Evolutionary conservation across 2,329 filamentous ascomycete species (phyloP).

Genomic region (Colletotrichum orchidophilum): DNA sequence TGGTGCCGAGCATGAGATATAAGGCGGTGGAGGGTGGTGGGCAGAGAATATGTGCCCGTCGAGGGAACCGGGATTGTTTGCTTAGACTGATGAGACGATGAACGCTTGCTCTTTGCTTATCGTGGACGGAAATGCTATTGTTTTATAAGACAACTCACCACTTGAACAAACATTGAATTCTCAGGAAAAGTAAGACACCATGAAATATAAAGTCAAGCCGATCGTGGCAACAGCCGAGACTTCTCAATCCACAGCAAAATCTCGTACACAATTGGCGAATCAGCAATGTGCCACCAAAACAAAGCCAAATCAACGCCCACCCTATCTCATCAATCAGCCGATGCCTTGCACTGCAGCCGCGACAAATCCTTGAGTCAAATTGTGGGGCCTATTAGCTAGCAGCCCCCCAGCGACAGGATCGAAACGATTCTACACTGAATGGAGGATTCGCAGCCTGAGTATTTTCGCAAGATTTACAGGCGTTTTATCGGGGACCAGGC

Average conservation of each 20-base stretch:
- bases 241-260: not conserved
- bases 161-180: not conserved
- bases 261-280: constrained; percentile 1
- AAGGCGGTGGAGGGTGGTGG: not conserved
- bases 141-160: not conserved
- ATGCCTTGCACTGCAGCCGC: not conserved
- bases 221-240: not conserved
- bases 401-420: not conserved
- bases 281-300: not conserved
- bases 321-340: not conserved
- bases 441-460: not conserved
- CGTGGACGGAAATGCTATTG: not conserved
- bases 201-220: not conserved
- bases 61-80: not conserved
- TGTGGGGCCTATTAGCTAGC: not conserved
- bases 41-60: too few species aligned
- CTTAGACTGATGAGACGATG: not conserved
- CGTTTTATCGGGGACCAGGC: too few species aligned
- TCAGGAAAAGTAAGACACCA: not conserved
- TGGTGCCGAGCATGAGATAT: not conserved
- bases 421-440: not conserved
- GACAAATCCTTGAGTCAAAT: constrained; percentile 14
- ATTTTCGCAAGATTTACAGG: not conserved
- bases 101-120: not conserved
- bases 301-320: not conserved